A percentile compares a stretch with the other conserved stretches of the same genome.
Conservation (phyloP, 2,329 filamentous ascomycete species). For the Fusarium pininemorale region DNA sequence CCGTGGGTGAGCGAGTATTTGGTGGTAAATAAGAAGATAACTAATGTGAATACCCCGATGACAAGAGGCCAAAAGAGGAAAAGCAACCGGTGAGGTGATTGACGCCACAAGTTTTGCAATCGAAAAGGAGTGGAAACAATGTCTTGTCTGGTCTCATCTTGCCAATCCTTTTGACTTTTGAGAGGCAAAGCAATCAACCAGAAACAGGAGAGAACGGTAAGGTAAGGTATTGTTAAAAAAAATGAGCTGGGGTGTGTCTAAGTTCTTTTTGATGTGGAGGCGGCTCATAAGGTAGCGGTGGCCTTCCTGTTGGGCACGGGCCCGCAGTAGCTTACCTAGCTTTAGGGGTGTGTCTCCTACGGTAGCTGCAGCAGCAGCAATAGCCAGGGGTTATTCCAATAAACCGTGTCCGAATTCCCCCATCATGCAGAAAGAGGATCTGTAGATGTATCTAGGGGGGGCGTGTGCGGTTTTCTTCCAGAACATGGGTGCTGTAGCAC, state of each 20-base stretch:
- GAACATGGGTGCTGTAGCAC: constrained; percentile 11
- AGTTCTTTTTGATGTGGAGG: neutral
- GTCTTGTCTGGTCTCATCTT: neutral
- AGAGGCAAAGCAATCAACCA: neutral
- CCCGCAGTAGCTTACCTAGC: constrained; percentile 3
- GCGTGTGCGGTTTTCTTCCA: constrained; percentile 14
- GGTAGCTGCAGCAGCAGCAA: neutral
- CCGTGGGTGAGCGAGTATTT: constrained; percentile 3
- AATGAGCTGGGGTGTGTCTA: constrained; percentile 14
- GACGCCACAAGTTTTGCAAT: constrained; percentile 43
- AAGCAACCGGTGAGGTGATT: constrained; percentile 40
- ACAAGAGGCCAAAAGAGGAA: constrained; percentile 17
- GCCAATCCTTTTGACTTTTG: constrained; percentile 20
- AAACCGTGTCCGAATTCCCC: constrained; percentile 17
- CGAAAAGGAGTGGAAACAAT: constrained; percentile 25
- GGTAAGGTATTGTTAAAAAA: neutral
- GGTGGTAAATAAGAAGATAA: constrained; percentile 21
- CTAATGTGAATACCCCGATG: constrained; percentile 27
- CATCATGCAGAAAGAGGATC: constrained; percentile 20
- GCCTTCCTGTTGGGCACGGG: neutral
- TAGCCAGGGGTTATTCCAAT: constrained; percentile 36
- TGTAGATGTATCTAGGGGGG: neutral
- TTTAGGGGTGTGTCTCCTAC: constrained; percentile 12
- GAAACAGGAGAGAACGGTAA: neutral
- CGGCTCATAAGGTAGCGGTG: constrained; percentile 15